Conservation (phyloP, 176 grass and related monocot species). For the Leersia perrieri region DNA sequence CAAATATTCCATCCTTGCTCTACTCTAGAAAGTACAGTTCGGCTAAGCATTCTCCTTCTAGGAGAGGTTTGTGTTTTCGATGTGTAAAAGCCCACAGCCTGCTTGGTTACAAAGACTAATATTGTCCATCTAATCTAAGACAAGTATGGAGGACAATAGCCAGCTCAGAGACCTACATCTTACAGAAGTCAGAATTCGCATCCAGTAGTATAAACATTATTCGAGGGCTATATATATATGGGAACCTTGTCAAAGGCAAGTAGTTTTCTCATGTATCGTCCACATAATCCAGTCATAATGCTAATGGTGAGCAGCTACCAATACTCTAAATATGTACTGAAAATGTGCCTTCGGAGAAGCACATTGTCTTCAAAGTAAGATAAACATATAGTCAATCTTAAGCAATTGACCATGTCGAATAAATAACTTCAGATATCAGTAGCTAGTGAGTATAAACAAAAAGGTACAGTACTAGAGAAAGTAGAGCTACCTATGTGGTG, state of each 20-base stretch:
- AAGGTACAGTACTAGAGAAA: conserved; percentile 3
- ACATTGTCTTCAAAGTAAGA: background rate
- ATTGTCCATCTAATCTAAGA: background rate
- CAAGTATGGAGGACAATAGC: background rate
- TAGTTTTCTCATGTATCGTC: background rate
- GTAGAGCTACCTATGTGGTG: background rate
- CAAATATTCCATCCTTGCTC: no score
- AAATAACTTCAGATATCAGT: conserved; percentile 4
- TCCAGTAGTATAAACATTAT: background rate
- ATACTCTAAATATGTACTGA: background rate
- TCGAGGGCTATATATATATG: background rate
- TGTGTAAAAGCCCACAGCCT: background rate
- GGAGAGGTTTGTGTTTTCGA: background rate
- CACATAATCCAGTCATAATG: background rate
- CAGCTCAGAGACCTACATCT: background rate
- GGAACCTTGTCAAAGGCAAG: background rate
- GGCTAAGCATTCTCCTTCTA: background rate
- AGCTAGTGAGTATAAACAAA: background rate
- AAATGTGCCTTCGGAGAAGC: background rate
- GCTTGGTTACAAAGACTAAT: no score
- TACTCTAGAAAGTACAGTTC: background rate
- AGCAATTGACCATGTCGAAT: background rate
- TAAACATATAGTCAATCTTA: background rate
- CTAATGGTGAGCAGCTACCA: background rate
- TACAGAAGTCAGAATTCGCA: background rate